These are phyloP conservation scores for Gossypium bickii DNA, from an alignment of 345 rosid genomes.

Conservation along the genomic window DNA sequence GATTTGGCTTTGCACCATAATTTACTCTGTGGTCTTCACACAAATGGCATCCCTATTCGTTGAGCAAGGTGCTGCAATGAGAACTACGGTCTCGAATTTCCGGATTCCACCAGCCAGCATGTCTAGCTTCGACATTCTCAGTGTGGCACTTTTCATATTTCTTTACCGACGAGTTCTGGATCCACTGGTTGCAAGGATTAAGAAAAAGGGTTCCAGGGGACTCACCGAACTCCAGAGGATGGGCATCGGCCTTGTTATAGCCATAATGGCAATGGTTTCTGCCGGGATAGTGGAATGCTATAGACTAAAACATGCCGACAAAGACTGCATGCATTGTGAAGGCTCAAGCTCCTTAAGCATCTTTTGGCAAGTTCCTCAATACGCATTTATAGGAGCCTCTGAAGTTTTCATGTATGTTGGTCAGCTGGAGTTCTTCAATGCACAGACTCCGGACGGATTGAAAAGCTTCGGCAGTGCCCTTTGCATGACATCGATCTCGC, in stretches of 20 bases:
- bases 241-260: conserved; percentile 94
- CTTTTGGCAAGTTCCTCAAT: conserved; percentile 98
- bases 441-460: conserved; percentile 90
- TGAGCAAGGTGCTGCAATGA: conserved; percentile 99
- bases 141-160: conserved; percentile 89
- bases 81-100: conserved; percentile 63
- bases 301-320: conserved; percentile 59
- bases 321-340: conserved; percentile 65
- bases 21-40: conserved; percentile 93
- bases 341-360: conserved; percentile 96
- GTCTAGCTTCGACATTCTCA: conserved; percentile 95
- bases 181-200: conserved; percentile 53
- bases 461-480: conserved; percentile 97
- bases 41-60: conserved; percentile 99
- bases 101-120: conserved; percentile 89
- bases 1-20: conserved; percentile 94
- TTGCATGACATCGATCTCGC: conserved; percentile 91
- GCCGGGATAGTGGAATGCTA: conserved; percentile 88
- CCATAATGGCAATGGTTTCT: conserved; percentile 77
- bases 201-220: conserved; percentile 48
- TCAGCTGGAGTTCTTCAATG: conserved; percentile 94
- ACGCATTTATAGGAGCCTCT: conserved; percentile 86
- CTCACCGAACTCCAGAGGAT: conserved; percentile 91
- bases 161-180: conserved; percentile 74
- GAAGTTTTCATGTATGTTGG: conserved; percentile 99